A percentile compares a stretch with the other conserved stretches of the same genome.
Conservation (phyloP, 1,139 yeast genomes). For the Eremothecium gossypii region DNA sequence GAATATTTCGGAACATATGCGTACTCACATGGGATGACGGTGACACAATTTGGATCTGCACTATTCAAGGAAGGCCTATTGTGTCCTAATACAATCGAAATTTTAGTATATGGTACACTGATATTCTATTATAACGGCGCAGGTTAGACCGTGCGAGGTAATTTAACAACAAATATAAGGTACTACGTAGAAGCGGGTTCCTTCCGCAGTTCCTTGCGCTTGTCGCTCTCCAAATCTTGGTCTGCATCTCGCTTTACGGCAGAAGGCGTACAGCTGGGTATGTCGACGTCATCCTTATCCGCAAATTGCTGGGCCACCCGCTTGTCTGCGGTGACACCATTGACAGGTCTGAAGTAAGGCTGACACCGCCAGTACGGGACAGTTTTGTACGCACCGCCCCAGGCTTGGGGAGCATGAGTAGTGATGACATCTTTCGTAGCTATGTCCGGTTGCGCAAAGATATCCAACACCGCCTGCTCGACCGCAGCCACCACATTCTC, state of each 20-base stretch:
- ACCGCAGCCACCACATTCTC: slow-evolving; percentile 60
- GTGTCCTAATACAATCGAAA: too few species aligned
- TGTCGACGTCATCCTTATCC: too few species aligned
- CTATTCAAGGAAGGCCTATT: too few species aligned
- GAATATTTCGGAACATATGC: too few species aligned
- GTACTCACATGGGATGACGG: too few species aligned
- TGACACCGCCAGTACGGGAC: slow-evolving; percentile 98
- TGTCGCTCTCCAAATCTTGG: slow-evolving; percentile 8
- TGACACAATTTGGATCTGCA: too few species aligned
- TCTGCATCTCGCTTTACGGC: slow-evolving; percentile 14
- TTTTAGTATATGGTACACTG: too few species aligned
- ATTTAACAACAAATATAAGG: too few species aligned
- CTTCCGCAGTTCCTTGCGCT: slow-evolving; percentile 9
- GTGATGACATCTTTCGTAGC: slow-evolving; percentile 43
- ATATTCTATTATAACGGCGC: too few species aligned
- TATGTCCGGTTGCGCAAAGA: slow-evolving; percentile 36
- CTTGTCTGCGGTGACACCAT: slow-evolving; percentile 51
- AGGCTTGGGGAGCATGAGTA: slow-evolving; percentile 46
- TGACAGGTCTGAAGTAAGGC: slow-evolving; percentile 82
- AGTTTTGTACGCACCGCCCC: slow-evolving; percentile 76
- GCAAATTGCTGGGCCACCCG: slow-evolving; percentile 24
- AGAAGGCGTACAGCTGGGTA: too few species aligned
- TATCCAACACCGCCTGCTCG: slow-evolving; percentile 52
- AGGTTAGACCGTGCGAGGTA: too few species aligned
- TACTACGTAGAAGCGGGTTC: too few species aligned